Evolutionary conservation across 2,329 filamentous ascomycete genomes (phyloP), one percentile per base, ranked within the genome.

Genomic region (Fusarium pilosicola): DNA sequence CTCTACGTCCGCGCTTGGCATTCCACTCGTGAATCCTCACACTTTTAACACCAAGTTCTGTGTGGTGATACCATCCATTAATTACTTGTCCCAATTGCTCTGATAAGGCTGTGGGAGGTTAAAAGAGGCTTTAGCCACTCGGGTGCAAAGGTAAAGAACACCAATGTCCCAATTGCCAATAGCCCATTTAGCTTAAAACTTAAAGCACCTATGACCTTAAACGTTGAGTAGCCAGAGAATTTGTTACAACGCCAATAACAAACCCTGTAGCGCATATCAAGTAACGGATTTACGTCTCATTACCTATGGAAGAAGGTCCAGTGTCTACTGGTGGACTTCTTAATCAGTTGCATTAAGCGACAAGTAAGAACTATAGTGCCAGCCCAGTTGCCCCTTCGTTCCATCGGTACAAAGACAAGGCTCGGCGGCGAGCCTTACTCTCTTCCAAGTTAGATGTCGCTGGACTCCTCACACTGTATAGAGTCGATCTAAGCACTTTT

Each of bases 401-500:
- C 57, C 57, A 60, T 24, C 57, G 7, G 3, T 60, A 60, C n/a
- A 60, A 52, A 10, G 57, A 60, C 1, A 60, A 38, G 1, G 57
- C 57, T 34, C 57, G 36, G 1, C 57, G 45, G 1, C 57, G 45
- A 26, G 57, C 57, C 17, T 60, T 60, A 15, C 57, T 60, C 26
- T 60, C 57, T 6, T 60, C 57, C n/a, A 34, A 20, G 3, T 60
- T 54, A 6, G 57, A 60, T 9, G 57, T 60, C 13, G 26, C 36
- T 4, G 57, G 57, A 26, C 57, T 60, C 26, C 57, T 39, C 20
- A 60, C 57, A 18, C 57, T 60, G 17, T 60, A 60, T 1, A 60
- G 14, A 4, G 57, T 60, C 15, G 57, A 60, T 5, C 57, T 24
- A 3, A 60, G 57, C 15, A 60, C 57, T 26, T 60, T 60, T 5